Conservation (phyloP, 1,139 yeast genomes). For the Yamadazyma triangularis region DNA sequence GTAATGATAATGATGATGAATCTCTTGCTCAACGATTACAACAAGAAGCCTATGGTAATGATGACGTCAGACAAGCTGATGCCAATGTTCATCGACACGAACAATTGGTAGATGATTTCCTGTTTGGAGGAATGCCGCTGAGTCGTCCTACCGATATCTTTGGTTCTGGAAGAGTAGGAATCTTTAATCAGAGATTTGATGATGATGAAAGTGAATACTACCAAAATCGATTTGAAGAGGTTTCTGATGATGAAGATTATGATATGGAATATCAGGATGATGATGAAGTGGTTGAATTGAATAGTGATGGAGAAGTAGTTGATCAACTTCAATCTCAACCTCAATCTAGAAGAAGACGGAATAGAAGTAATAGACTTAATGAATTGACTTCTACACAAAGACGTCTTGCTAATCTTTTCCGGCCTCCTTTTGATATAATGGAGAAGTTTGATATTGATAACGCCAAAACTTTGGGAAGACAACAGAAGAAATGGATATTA, state of each 20-base stretch:
- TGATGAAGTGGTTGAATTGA: slow-evolving; percentile 20
- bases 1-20: slow-evolving; percentile 38
- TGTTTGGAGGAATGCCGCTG: slow-evolving; percentile 24
- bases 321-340: slow-evolving; percentile 15
- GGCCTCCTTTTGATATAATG: slow-evolving; percentile 93
- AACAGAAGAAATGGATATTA: slow-evolving; percentile 72
- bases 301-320: slow-evolving; percentile 28
- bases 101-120: slow-evolving; percentile 50
- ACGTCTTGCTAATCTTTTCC: slow-evolving; percentile 72
- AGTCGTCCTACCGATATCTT: slow-evolving; percentile 33
- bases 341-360: slow-evolving; percentile 25
- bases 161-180: slow-evolving; percentile 38
- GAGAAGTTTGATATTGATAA: slow-evolving; percentile 59
- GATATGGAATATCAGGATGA: slow-evolving; percentile 17
- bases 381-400: slow-evolving; percentile 59
- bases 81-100: slow-evolving; percentile 81
- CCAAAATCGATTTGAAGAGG: slow-evolving; percentile 15
- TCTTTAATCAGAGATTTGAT: slow-evolving; percentile 42
- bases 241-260: slow-evolving; percentile 15
- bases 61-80: slow-evolving; percentile 56
- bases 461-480: slow-evolving; percentile 67
- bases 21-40: slow-evolving; percentile 63
- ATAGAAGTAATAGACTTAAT: slow-evolving; percentile 21
- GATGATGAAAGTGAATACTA: slow-evolving; percentile 27
- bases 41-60: slow-evolving; percentile 50